Evolutionary conservation across 345 rosid genomes (phyloP).

Genomic region (Arabidopsis thaliana): DNA sequence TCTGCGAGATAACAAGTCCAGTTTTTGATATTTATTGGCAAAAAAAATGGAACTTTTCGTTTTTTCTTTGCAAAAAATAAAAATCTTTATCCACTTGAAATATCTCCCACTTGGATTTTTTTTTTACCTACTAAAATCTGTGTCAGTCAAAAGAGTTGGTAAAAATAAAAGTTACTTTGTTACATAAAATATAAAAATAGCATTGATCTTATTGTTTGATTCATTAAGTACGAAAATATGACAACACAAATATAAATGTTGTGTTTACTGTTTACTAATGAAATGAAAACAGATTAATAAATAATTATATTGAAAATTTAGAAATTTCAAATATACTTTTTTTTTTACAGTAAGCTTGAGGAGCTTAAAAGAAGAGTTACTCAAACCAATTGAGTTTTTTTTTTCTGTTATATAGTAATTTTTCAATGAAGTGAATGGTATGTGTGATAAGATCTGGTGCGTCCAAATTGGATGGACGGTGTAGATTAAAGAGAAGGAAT

Average conservation of each 20-base stretch:
- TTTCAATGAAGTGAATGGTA: slow-evolving; percentile 7
- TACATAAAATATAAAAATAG: no score
- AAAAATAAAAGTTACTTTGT: no score
- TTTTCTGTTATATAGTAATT: no score
- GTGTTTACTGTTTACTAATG: neutral
- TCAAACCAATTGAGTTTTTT: neutral
- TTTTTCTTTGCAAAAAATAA: neutral
- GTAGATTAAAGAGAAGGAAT: slow-evolving; percentile 18
- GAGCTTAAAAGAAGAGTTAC: neutral
- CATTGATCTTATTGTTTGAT: no score
- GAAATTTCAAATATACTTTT: neutral
- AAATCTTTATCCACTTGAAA: slow-evolving; percentile 23
- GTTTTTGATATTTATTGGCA: slow-evolving; percentile 39
- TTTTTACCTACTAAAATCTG: neutral
- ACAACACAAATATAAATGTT: no score
- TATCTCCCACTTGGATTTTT: slow-evolving; percentile 39
- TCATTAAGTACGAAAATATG: no score
- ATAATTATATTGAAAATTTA: neutral
- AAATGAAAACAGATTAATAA: neutral
- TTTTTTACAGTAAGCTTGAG: no score
- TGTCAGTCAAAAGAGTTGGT: no score
- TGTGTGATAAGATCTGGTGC: neutral
- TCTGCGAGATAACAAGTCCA: slow-evolving; percentile 31
- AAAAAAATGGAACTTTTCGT: neutral
- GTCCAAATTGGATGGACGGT: slow-evolving; percentile 22